Evolutionary conservation across 345 rosid species (phyloP), one percentile per base, ranked within the genome.

Genomic region (Syzygium jambos): DNA sequence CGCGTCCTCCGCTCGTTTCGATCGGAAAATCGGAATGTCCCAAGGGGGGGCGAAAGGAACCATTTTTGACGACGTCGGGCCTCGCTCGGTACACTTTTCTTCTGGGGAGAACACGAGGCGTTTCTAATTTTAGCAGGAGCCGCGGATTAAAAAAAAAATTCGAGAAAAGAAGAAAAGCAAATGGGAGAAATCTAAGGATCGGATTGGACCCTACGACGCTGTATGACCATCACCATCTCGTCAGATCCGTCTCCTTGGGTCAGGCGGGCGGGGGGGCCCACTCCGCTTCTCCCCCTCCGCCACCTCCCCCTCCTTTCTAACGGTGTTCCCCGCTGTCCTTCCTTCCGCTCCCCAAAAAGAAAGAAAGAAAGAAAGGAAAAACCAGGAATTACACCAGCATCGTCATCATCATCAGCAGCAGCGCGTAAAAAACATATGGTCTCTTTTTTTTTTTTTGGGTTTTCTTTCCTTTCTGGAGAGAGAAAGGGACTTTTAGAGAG

Each of bases 401-500:
- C 78, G 6, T 16, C 78, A 34, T 34, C 2, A 34, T 2, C 38
- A 68, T 21, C 80, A 0, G 77, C 78, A 29, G 41, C 77, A 7
- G 46, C 82, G n/a, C n/a, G 27, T 17, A 49, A 73, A 34, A 73
- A 73, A 5, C 19, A 17, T 73, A 73, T n/a, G n/a, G n/a, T n/a
- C 10, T 73, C 22, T 22, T 21, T 6, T 17, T 43, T 5, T 6
- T 43, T 43, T 43, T 43, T 38, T 38, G 41, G 7, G 7, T 43
- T 43, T 43, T 6, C 46, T 43, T 43, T 6, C 46, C 46, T 43
- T 43, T 43, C 46, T 43, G 46, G 57, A 86, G 86, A 86, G 88
- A 25, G 88, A 56, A 41, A 54, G 88, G 27, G 63, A 86, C 84
- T 86, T 87, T 61, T 84, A 53, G 83, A 84, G 87, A 88, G 86